Base-by-base conservation (phyloP, 345 rosid genomes). In the Citrus reticulata region DNA sequence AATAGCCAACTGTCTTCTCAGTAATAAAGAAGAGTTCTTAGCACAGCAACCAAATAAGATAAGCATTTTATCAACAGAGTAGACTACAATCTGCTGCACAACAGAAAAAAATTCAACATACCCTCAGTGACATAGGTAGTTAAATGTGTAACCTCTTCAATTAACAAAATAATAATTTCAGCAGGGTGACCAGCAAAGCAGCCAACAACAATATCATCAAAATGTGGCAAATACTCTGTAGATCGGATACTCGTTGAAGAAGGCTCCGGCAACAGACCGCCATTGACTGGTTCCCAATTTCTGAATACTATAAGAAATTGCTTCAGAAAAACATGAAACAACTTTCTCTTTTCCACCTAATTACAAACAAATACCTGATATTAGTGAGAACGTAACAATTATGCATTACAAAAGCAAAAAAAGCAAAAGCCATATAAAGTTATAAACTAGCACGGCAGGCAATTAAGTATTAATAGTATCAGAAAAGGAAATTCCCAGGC, bases 171-270 rank as follows among this genome's bases (percentile, higher is more conserved):
- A 85, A 91, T 85, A 55, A 89, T 73, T 80, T 86, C 93, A 74
- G 93, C 79, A 35, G 95, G 95, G 83, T 91, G 95, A 70, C 92
- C 95, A n/a, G 76, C 82, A 65, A 80, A 85, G 86, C 93, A 91
- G 55, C 93, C 95, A 76, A 85, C 78, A 62, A 85, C 81, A 6
- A 81, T 65, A 67, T 85, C 88, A 77, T 80, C 79, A 29, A 37
- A 51, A 30, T 39, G 74, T 67, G 75, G 65, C 27, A 74, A 75
- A 77, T 83, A 75, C 72, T 88, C 93, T 60, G 76, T 27, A 4
- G 79, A 66, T 70, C 79, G 89, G 59, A 72, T 77, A 77, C 80
- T 65, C 20, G 55, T 64, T 73, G 88, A 74, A 73, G 83, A 74
- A 75, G 81, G 82, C 78, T 86, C 93, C 22, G 81, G 74, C 76